Conservation (phyloP, 2,329 filamentous ascomycete genomes). For the Verticillium albo-atrum region DNA sequence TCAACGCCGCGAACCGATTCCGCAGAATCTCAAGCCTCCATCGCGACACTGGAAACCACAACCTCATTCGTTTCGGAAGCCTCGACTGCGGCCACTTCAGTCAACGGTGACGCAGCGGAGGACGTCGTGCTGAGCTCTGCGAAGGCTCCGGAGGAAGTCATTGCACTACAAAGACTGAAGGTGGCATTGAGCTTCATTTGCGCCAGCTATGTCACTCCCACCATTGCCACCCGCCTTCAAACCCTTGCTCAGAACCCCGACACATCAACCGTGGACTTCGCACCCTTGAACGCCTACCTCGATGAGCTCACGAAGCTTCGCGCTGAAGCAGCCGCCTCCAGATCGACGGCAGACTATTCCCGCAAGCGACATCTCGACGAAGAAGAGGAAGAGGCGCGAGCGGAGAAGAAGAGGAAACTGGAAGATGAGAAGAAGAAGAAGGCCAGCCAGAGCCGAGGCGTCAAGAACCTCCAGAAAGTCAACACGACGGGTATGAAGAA, state of each 20-base stretch:
- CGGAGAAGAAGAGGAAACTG: conserved; percentile 78
- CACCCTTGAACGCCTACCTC: conserved; percentile 66
- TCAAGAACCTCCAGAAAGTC: conserved; percentile 82
- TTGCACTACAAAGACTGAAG: conserved; percentile 58
- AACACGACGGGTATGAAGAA: conserved; percentile 95
- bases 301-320: conserved; percentile 61
- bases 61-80: conserved; percentile 30
- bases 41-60: conserved; percentile 27
- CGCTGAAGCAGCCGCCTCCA: conserved; percentile 64
- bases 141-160: conserved; percentile 42
- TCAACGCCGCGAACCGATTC: conserved; percentile 24
- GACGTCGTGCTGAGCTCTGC: conserved; percentile 36
- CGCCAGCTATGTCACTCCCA: conserved; percentile 52
- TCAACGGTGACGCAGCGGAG: conserved; percentile 24
- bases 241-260: conserved; percentile 30
- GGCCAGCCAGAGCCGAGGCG: conserved; percentile 65
- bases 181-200: conserved; percentile 62
- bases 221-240: conserved; percentile 38
- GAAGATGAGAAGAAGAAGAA: conserved; percentile 89
- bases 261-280: conserved; percentile 53
- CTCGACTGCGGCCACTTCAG: conserved; percentile 42
- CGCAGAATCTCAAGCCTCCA: conserved; percentile 38
- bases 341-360: conserved; percentile 66
- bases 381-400: conserved; percentile 58
- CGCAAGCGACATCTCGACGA: conserved; percentile 65